Evolutionary conservation across 352 stramenopile species (phyloP), one percentile per base, ranked within the genome.

Genomic region (Phytophthora hybrid): DNA sequence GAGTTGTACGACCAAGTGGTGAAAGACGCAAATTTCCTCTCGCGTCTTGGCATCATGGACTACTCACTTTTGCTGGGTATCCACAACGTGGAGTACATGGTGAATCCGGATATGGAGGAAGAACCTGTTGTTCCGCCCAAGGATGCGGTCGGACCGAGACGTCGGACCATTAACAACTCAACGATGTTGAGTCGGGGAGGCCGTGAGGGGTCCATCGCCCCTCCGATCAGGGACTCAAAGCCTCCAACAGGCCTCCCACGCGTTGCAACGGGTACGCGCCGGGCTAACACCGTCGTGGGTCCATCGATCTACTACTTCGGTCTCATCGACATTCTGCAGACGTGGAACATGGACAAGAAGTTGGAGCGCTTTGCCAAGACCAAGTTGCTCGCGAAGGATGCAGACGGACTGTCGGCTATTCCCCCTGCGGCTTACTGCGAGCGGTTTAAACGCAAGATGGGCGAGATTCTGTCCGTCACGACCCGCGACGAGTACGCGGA

Each of bases 341-440:
- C 88, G 62, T 97, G 90, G 90, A 97, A 93, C 56, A 96, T 94
- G 81, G 86, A 95, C 63, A 98, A 98, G 78, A 94, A 95, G 62
- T 74, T 97, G 9, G 92, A 98, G 79, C 89, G 91, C 10, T 95
- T 97, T 58, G 79, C 84, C 26, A 98, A 98, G 77, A 92, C 89
- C 2, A 91, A 93, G 66, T 21, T 97, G 23, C 76, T 96, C 3
- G 84, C 84, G 0, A 93, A 92, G 69, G 89, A 97, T 71, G 69
- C 79, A 0, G 88, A 95, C 41, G 92, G 92, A 2, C 79, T 97
- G 18, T 96, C 88, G 21, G 92, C 92, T 2, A 81, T 94, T 37
- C 83, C 90, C 9, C 88, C 92, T 4, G 91, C 84, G 7, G 77
- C 86, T n/a, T 97, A 97, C 63, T 95, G 87, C 68, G 87, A 96